These are phyloP conservation scores for Verticillium klebahnii DNA, from an alignment of 2,329 filamentous ascomycete species.

Conservation along the genomic window DNA sequence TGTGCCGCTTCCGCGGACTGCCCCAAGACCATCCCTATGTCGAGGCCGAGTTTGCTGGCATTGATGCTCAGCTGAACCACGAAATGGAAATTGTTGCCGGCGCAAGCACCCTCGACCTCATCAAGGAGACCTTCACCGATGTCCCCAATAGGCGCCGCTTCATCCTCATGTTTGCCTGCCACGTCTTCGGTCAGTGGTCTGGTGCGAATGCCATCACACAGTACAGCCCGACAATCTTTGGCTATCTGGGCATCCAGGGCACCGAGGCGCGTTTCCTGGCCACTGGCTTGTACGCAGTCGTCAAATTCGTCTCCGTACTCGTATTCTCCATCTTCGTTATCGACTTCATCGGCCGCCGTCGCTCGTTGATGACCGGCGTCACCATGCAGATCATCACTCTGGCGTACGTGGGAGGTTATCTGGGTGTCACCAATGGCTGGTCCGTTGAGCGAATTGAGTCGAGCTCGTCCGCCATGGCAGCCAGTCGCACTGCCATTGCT, in stretches of 20 bases:
- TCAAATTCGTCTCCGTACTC: slow-evolving; percentile 22
- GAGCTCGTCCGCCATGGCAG: slow-evolving; percentile 18
- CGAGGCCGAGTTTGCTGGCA: slow-evolving; percentile 18
- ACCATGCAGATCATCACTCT: slow-evolving; percentile 24
- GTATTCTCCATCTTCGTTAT: slow-evolving; percentile 23
- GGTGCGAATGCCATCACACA: slow-evolving; percentile 25
- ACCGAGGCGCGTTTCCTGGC: slow-evolving; percentile 19
- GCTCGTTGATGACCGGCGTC: slow-evolving; percentile 28
- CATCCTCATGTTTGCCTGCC: slow-evolving; percentile 22
- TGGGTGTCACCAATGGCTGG: slow-evolving; percentile 21
- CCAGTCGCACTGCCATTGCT: slow-evolving; percentile 33
- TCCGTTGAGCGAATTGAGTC: slow-evolving; percentile 11
- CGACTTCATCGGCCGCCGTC: slow-evolving; percentile 23
- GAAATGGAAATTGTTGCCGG: slow-evolving; percentile 28
- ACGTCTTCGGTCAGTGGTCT: slow-evolving; percentile 21
- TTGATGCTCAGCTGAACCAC: slow-evolving; percentile 24
- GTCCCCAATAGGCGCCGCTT: slow-evolving; percentile 22
- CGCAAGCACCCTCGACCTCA: slow-evolving; percentile 21
- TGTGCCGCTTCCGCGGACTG: slow-evolving; percentile 17
- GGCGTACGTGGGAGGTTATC: slow-evolving; percentile 22
- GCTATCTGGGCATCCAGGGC: slow-evolving; percentile 19
- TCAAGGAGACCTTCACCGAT: slow-evolving; percentile 26
- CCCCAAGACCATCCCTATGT: slow-evolving; percentile 22
- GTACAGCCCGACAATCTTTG: slow-evolving; percentile 23
- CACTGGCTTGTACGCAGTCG: slow-evolving; percentile 18